phyloP scores from a whole-genome alignment of 768 basidiomycete genomes.

The Hericium alpestre region DNA sequence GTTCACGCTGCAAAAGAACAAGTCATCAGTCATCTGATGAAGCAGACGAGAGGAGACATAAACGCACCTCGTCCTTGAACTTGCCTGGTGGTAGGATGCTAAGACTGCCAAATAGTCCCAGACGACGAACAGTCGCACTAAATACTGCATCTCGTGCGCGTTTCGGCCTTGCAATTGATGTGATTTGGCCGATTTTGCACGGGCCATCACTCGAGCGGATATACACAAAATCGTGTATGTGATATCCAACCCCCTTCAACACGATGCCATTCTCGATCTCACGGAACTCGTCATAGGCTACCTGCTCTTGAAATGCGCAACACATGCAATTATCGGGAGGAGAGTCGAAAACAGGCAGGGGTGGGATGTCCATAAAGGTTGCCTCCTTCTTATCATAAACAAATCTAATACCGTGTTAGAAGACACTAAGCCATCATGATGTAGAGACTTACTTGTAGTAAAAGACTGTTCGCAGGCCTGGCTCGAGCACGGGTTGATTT shows the following conservation, averaged over 20 bases:
- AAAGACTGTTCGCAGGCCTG: background rate
- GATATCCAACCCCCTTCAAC: constrained; percentile 40
- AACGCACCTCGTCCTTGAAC: constrained; percentile 48
- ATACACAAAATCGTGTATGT: constrained; percentile 51
- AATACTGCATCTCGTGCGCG: background rate
- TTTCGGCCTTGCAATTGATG: constrained; percentile 18
- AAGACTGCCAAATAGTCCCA: constrained; percentile 40
- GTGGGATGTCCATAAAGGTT: constrained; percentile 33
- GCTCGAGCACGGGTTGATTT: background rate
- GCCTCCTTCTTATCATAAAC: constrained; percentile 36
- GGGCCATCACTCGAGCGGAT: constrained; percentile 38
- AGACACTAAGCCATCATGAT: background rate
- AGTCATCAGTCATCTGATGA: background rate
- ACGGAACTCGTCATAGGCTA: constrained; percentile 18
- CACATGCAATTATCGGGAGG: constrained; percentile 46
- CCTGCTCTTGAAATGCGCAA: constrained; percentile 29
- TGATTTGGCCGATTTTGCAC: constrained; percentile 47
- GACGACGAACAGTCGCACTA: constrained; percentile 16
- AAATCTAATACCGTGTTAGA: constrained; percentile 16
- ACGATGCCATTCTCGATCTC: constrained; percentile 32
- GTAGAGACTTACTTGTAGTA: background rate
- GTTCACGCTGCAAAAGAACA: constrained; percentile 36
- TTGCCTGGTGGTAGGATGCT: constrained; percentile 27
- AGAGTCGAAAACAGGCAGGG: constrained; percentile 16
- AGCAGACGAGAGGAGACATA: background rate